phyloP scores from a whole-genome alignment of 495 filamentous ascomycete species.

The Hypoxylon subgilvum region DNA sequence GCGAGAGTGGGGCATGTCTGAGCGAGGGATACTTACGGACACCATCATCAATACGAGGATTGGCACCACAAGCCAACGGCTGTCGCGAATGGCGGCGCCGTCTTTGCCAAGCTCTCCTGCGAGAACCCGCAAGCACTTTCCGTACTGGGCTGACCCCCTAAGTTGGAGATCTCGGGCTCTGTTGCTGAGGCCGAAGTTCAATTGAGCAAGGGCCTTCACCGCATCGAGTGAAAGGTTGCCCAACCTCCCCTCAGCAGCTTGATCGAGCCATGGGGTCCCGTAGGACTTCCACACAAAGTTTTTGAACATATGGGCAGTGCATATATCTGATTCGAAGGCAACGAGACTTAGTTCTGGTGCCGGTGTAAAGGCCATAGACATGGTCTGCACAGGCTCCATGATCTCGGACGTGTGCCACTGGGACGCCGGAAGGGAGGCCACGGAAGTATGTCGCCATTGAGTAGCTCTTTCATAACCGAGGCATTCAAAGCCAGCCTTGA shows the following conservation, averaged over 20 bases:
- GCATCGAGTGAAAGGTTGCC: constrained; percentile 30
- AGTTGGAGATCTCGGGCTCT: constrained; percentile 19
- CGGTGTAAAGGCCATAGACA: constrained; percentile 1
- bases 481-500: constrained; percentile 32
- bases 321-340: constrained; percentile 29
- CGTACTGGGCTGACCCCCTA: constrained; percentile 24
- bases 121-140: constrained; percentile 29
- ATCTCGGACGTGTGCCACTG: constrained; percentile 2
- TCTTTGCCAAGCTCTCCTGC: constrained; percentile 25
- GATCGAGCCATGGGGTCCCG: constrained; percentile 26
- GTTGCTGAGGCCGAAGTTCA: constrained; percentile 30
- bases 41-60: constrained; percentile 38
- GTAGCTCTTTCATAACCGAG: constrained; percentile 36
- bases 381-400: not conserved
- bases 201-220: constrained; percentile 27
- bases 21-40: constrained; percentile 15
- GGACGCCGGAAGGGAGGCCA: constrained; percentile 5
- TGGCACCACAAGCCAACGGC: constrained; percentile 26
- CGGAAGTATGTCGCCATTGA: constrained; percentile 35
- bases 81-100: constrained; percentile 4
- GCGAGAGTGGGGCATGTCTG: not conserved
- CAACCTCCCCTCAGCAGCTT: constrained; percentile 28
- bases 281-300: constrained; percentile 37
- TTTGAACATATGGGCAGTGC: constrained; percentile 26
- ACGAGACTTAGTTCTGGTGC: constrained; percentile 27